Evolutionary conservation across 345 rosid genomes (phyloP), one percentile per base, ranked within the genome.

Genomic region (Gossypium stocksii): DNA sequence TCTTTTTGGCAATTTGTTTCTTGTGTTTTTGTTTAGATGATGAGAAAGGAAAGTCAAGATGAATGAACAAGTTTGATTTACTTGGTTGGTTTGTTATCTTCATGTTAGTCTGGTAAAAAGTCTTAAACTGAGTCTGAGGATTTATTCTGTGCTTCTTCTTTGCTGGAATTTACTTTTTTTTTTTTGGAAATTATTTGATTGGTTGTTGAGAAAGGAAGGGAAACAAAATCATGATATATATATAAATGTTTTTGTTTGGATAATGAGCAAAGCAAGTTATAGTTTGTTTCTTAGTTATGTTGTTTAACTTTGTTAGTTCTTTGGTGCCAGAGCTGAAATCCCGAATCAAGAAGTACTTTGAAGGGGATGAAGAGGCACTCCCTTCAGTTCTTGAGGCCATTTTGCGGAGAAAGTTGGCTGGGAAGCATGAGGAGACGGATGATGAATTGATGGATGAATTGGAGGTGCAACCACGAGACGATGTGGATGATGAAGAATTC

Each of bases 401-500:
- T 82, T 43, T 92, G 72, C 58, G 20, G 75, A 86, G 98, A 77
- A 92, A 73, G 71, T 73, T 91, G 82, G 59, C 43, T 0, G 72
- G 72, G 65, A 89, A 92, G 83, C 97, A 92, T 6, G 89, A 74
- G 77, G 95, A 90, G 63, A 87, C 98, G 0, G 98, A 94, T 67
- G 91, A 92, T 44, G 95, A 88, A 77, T 78, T 93, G 84, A 15
- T 76, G 51, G 97, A 92, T 0, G 83, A 84, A 19, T 63, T 94
- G 72, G 70, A 9, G 73, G 69, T 72, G 78, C 76, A 80, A 75
- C 93, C 91, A 9, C 54, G 85, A 46, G 86, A 85, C 49, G 89
- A 86, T 51, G 91, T 89, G 45, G 72, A 80, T 12, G 93, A 91
- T 62, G 46, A 77, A 13, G 97, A 91, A 23, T 85, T 92, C 17